Evolutionary conservation across 2,329 filamentous ascomycete genomes (phyloP).

Genomic region (Seiridium unicorne): DNA sequence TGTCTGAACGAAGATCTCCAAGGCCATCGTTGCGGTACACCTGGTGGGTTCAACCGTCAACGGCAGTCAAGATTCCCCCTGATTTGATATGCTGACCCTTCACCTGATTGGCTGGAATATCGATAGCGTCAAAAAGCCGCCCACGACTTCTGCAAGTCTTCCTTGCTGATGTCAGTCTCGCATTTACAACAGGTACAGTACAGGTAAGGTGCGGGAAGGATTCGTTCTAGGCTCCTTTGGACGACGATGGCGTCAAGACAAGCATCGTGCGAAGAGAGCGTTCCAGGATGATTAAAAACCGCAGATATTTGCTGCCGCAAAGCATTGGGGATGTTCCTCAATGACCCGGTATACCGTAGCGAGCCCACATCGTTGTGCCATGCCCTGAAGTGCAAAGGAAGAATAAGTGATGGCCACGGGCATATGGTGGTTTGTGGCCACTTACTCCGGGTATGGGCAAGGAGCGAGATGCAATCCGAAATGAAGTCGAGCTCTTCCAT

Average conservation of each 20-base stretch:
- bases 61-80: conserved; percentile 12
- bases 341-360: neutral
- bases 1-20: conserved; percentile 10
- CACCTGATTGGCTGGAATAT: conserved; percentile 5
- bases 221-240: neutral
- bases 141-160: conserved; percentile 1
- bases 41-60: conserved; percentile 7
- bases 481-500: conserved; percentile 31
- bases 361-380: neutral
- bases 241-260: neutral
- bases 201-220: conserved; percentile 1
- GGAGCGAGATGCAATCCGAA: conserved; percentile 26
- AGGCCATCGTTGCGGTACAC: conserved; percentile 9
- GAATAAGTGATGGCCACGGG: neutral
- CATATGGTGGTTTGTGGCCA: conserved; percentile 1
- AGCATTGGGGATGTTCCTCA: neutral
- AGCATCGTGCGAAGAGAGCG: neutral
- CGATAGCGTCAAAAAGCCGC: conserved; percentile 1
- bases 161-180: conserved; percentile 5
- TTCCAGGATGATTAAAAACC: neutral
- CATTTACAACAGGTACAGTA: conserved; percentile 2
- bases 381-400: neutral
- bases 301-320: neutral
- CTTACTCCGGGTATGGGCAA: neutral
- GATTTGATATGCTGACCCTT: neutral